A percentile compares a stretch with the other conserved stretches of the same genome.
Conservation (phyloP, 345 rosid genomes). For the Odontarrhena argentea region DNA sequence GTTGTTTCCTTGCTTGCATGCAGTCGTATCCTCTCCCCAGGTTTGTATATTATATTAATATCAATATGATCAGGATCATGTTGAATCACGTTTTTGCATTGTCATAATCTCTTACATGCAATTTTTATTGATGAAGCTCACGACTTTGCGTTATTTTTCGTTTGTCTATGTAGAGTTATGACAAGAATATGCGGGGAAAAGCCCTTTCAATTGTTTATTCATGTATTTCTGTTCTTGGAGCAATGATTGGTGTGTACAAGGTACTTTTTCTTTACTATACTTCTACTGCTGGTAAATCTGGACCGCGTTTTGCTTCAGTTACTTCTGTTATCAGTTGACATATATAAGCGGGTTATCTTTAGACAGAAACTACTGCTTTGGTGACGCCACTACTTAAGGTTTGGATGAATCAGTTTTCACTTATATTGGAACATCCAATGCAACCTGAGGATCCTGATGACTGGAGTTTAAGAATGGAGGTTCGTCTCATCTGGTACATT, state of each 20-base stretch:
- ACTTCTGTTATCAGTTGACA: constrained; percentile 41
- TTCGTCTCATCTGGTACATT: constrained; percentile 39
- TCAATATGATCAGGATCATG: constrained; percentile 14
- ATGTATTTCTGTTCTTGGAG: constrained; percentile 74
- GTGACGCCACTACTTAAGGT: constrained; percentile 62
- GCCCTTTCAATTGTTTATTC: constrained; percentile 85
- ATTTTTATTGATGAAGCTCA: constrained; percentile 1
- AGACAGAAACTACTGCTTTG: constrained; percentile 70
- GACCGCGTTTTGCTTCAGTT: constrained; percentile 30
- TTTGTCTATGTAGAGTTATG: constrained; percentile 60
- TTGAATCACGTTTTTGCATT: constrained; percentile 10
- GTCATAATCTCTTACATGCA: not conserved
- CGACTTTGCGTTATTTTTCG: constrained; percentile 14
- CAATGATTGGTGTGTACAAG: constrained; percentile 83
- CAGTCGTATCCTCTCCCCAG: constrained; percentile 79
- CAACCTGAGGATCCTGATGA: constrained; percentile 91
- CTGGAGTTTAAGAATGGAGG: constrained; percentile 96
- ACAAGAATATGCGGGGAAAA: constrained; percentile 66
- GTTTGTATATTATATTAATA: constrained; percentile 48
- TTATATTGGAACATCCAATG: constrained; percentile 68
- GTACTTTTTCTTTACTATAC: constrained; percentile 42
- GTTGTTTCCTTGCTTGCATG: constrained; percentile 79
- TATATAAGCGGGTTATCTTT: constrained; percentile 46
- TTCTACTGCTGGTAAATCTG: constrained; percentile 28
- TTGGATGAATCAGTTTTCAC: constrained; percentile 75